Percentiles rank a stretch among this genome's conserved stretches.
These are phyloP conservation scores for Intubia oerlemansii DNA, from an alignment of 2,329 filamentous ascomycete genomes.

Conservation along the genomic window DNA sequence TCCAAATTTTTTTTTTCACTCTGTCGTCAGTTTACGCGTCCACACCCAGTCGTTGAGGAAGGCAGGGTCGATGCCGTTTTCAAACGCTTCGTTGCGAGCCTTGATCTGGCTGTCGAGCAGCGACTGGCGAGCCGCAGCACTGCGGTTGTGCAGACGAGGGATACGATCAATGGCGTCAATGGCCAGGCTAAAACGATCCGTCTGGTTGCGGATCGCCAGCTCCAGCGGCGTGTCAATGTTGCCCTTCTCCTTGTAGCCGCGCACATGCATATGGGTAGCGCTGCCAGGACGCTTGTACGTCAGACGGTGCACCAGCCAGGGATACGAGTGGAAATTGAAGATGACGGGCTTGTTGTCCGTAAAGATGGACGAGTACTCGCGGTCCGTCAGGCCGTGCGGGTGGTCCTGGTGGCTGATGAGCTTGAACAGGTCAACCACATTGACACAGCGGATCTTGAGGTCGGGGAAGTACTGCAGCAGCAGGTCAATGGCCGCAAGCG, in stretches of 20 bases:
- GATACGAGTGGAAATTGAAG: constrained; percentile 74
- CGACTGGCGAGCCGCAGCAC: constrained; percentile 36
- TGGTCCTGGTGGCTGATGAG: constrained; percentile 49
- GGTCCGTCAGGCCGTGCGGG: constrained; percentile 47
- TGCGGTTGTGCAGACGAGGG: constrained; percentile 38
- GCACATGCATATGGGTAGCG: constrained; percentile 42
- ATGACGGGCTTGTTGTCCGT: constrained; percentile 51
- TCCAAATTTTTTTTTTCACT: too few species aligned
- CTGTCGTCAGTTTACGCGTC: too few species aligned
- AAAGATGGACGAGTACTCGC: constrained; percentile 48
- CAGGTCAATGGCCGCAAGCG: constrained; percentile 52
- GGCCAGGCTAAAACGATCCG: constrained; percentile 55
- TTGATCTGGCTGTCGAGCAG: constrained; percentile 43
- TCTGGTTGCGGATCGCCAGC: constrained; percentile 56
- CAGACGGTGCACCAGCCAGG: constrained; percentile 57
- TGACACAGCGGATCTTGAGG: constrained; percentile 59
- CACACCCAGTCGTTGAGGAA: constrained; percentile 46
- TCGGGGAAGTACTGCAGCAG: constrained; percentile 50
- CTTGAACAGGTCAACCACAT: constrained; percentile 65
- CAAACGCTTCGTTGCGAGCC: constrained; percentile 42
- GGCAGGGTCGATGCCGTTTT: constrained; percentile 48
- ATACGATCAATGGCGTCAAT: constrained; percentile 58
- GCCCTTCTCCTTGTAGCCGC: constrained; percentile 64
- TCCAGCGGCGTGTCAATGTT: constrained; percentile 69
- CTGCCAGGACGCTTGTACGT: constrained; percentile 55